Percentiles rank a stretch among this genome's conserved stretches.
phyloP scores from a whole-genome alignment of 139 green algal genomes.

The Asterochloris sp. region DNA sequence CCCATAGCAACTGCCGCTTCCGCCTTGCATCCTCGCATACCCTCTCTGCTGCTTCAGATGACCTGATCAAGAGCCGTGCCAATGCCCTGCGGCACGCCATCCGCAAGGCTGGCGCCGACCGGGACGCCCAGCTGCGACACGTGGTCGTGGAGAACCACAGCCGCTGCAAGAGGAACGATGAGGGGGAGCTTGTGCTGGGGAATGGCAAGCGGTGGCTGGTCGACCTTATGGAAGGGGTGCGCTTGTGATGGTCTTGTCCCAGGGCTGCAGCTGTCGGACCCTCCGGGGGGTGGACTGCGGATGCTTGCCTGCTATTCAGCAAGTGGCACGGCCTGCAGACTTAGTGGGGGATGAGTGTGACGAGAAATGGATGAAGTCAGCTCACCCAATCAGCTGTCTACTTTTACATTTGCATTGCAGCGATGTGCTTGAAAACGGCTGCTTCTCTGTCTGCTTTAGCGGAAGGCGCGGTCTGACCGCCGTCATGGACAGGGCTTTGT shows the following conservation, averaged over 20 bases:
- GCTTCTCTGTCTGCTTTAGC: background rate
- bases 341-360: background rate
- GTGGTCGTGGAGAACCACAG: conserved; percentile 66
- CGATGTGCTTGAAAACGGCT: background rate
- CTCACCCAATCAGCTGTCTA: background rate
- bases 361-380: background rate
- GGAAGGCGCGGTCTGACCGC: background rate
- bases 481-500: background rate
- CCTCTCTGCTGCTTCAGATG: conserved; percentile 9
- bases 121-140: conserved; percentile 32
- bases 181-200: conserved; percentile 60
- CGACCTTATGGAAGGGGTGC: conserved; percentile 46
- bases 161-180: conserved; percentile 52
- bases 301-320: background rate
- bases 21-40: background rate
- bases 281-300: too few relatives aligned
- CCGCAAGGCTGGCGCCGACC: conserved; percentile 7
- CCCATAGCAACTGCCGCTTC: background rate
- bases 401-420: background rate
- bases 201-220: conserved; percentile 39
- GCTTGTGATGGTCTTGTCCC: background rate
- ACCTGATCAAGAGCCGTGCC: conserved; percentile 26
- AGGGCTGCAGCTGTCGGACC: background rate
- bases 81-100: conserved; percentile 27
- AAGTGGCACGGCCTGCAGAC: background rate